Evolutionary conservation across 192 early-diverging fungal genomes (phyloP), one percentile per base, ranked within the genome.

Genomic region (Coemansia sp.): DNA sequence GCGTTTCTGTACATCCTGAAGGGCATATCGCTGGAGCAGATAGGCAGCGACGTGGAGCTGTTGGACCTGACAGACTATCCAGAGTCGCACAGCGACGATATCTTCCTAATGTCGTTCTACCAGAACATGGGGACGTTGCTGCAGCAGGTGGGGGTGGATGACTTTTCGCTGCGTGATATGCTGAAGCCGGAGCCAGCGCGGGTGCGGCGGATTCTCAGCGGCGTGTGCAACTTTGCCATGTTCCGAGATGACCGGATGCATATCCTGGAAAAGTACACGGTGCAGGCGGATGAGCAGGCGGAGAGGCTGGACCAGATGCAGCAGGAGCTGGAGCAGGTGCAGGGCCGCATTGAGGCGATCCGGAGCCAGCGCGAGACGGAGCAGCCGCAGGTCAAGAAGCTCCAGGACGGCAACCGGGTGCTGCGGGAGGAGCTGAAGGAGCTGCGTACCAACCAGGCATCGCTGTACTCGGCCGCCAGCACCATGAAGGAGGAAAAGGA

Each of bases 141-240:
- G 67, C 38, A 52, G 11, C 79, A 85, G 7, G 82, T 87, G 1
- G 89, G 91, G 9, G 60, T 88, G 1, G 64, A 78, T 9, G 86
- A 88, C 56, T 90, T 92, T 64, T 79, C 76, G 30, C 70, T 89
- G 11, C 72, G 82, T 26, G 92, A 94, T 52, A 56, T 94, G 39
- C 65, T 89, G 14, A 82, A 79, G n/a, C 92, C 92, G 0, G 85
- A 90, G 54, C 75, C 83, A 0, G 66, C 54, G 0, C 77, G 82
- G 4, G 65, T 89, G 21, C 60, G 83, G 0, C 65, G 76, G n/a
- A 78, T 88, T n/a, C 72, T 95, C 8, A 87, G 84, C 61, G 86
- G 79, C 6, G 68, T 92, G 18, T 89, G 90, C 54, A 95, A 95
- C 56, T 95, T 90, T 78, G 85, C 82, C 40, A 93, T 89, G 70